phyloP scores from a whole-genome alignment of 768 basidiomycete species.

The Hemileccinum rubropunctum region DNA sequence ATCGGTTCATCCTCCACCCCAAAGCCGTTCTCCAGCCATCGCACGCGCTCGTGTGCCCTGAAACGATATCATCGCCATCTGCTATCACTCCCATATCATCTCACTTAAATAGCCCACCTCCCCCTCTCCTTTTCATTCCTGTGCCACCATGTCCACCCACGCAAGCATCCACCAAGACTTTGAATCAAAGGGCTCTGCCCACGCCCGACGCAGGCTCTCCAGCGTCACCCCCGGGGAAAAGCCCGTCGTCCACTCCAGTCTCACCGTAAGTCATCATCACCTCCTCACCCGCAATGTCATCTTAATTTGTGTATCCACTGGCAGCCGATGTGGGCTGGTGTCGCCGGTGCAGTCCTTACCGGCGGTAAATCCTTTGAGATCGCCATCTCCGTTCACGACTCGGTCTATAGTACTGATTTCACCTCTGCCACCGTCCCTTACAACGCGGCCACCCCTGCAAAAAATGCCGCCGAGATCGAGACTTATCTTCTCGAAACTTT shows the following conservation, averaged over 20 bases:
- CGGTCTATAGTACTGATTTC: constrained; percentile 82
- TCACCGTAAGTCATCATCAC: constrained; percentile 50
- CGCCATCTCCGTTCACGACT: constrained; percentile 80
- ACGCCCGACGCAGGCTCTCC: constrained; percentile 67
- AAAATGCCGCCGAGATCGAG: constrained; percentile 61
- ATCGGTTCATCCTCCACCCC: constrained; percentile 1
- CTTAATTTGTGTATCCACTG: constrained; percentile 19
- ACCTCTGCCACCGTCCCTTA: constrained; percentile 56
- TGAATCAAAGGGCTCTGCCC: constrained; percentile 60
- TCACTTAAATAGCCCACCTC: constrained; percentile 34
- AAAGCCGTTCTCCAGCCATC: constrained; percentile 2
- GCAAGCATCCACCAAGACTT: constrained; percentile 44
- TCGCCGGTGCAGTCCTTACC: constrained; percentile 61
- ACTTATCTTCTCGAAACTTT: constrained; percentile 60
- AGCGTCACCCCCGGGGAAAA: constrained; percentile 44
- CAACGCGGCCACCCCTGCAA: constrained; percentile 46
- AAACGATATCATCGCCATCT: constrained; percentile 7
- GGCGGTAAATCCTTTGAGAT: constrained; percentile 64
- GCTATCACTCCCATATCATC: neutral
- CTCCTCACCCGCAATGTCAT: neutral
- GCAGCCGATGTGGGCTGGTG: constrained; percentile 92
- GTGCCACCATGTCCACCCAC: constrained; percentile 48
- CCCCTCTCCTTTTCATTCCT: constrained; percentile 18
- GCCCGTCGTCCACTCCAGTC: constrained; percentile 59
- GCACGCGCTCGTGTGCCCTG: constrained; percentile 14